A percentile compares a stretch with the other conserved stretches of the same genome.
phyloP scores from a whole-genome alignment of 495 filamentous ascomycete species.

The Sphaerosporella brunnea region DNA sequence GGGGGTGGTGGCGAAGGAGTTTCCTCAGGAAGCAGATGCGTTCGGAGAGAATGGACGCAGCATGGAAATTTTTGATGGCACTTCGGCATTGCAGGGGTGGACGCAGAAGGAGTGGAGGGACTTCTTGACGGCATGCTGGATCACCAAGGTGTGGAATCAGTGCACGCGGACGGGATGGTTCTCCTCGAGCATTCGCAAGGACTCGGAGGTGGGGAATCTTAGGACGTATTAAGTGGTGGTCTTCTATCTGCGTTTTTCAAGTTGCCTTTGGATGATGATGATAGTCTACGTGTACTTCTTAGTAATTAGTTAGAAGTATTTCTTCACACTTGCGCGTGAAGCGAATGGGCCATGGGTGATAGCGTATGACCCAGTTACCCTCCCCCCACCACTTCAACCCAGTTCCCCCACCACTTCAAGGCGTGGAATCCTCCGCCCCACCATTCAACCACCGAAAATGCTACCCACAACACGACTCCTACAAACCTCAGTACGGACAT shows the following conservation, averaged over 20 bases:
- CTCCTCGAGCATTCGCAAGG: constrained; percentile 3
- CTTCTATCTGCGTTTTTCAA: too few relatives aligned
- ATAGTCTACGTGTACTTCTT: too few relatives aligned
- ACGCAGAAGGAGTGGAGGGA: constrained; percentile 22
- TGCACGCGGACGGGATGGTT: constrained; percentile 18
- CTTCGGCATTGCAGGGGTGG: constrained; percentile 16
- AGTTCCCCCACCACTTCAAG: background rate
- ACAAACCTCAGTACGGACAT: constrained; percentile 21
- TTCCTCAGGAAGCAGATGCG: constrained; percentile 1
- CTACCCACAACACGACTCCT: constrained; percentile 30
- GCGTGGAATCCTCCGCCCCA: constrained; percentile 5
- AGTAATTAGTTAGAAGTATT: too few relatives aligned
- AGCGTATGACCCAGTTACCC: background rate
- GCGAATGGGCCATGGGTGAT: too few relatives aligned
- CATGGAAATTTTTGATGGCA: constrained; percentile 20
- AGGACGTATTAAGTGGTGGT: too few relatives aligned
- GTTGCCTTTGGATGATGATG: too few relatives aligned
- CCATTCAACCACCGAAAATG: background rate
- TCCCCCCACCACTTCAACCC: background rate
- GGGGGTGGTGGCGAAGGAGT: constrained; percentile 18
- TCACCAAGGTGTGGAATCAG: constrained; percentile 23
- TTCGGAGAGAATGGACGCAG: constrained; percentile 19
- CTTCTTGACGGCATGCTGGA: constrained; percentile 21
- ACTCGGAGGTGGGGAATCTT: constrained; percentile 3
- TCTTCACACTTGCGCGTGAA: too few relatives aligned